Percentiles rank a stretch among this genome's conserved stretches.
Evolutionary conservation across 352 stramenopile genomes (phyloP).

Genomic region (Hyaloperonospora arabidopsidis): DNA sequence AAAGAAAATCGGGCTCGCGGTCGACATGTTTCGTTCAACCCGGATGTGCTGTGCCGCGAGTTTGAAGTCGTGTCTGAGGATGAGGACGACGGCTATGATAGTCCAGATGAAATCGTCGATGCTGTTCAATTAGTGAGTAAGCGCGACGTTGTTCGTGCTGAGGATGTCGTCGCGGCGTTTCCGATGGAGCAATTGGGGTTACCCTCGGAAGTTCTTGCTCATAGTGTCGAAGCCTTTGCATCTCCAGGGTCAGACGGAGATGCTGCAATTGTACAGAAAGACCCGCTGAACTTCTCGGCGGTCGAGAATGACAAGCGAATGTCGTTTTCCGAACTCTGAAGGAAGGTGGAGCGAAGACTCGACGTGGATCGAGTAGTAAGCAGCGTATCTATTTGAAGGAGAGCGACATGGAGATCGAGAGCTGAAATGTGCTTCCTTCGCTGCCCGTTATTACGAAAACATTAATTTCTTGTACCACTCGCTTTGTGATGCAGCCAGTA

Average conservation of each 20-base stretch:
- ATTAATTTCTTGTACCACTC: constrained; percentile 10
- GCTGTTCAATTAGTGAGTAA: constrained; percentile 35
- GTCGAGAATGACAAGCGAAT: constrained; percentile 30
- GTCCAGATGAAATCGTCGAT: constrained; percentile 39
- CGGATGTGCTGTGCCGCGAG: constrained; percentile 36
- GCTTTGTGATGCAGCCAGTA: not conserved
- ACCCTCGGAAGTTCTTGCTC: constrained; percentile 5
- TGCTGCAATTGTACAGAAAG: constrained; percentile 11
- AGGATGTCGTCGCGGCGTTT: constrained; percentile 26
- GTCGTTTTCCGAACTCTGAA: constrained; percentile 34
- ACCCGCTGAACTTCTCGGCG: constrained; percentile 31
- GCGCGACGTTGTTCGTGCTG: constrained; percentile 27
- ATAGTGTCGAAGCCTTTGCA: constrained; percentile 12
- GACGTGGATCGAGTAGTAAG: constrained; percentile 18
- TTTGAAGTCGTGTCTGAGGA: constrained; percentile 58
- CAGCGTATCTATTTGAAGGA: constrained; percentile 36
- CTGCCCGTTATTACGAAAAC: constrained; percentile 19
- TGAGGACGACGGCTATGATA: constrained; percentile 33
- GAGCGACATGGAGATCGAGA: constrained; percentile 12
- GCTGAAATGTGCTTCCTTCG: constrained; percentile 13
- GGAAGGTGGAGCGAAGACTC: not conserved
- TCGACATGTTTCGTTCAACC: constrained; percentile 41
- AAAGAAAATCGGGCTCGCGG: constrained; percentile 19
- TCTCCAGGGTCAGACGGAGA: constrained; percentile 6
- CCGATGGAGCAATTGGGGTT: constrained; percentile 27